These are phyloP conservation scores for Oryza australiensis DNA, from an alignment of 176 grass and related monocot genomes.

Conservation along the genomic window DNA sequence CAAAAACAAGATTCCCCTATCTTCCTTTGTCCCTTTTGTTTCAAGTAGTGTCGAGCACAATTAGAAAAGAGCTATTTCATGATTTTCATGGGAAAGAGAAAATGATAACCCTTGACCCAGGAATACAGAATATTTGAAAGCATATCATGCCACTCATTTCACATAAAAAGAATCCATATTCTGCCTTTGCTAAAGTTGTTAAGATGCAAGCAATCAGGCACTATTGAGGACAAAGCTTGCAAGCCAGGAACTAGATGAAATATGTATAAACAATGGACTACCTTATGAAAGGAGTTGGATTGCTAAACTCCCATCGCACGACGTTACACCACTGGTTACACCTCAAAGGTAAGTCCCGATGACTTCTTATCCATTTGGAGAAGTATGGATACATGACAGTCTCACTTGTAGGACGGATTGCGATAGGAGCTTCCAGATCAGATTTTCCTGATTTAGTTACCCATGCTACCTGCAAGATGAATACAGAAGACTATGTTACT, in stretches of 20 bases:
- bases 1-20: background rate
- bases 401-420: conserved; percentile 84
- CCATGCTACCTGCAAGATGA: conserved; percentile 60
- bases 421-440: conserved; percentile 80
- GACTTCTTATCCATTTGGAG: conserved; percentile 94
- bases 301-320: conserved; percentile 85
- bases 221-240: conserved; percentile 12
- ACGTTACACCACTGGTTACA: conserved; percentile 93
- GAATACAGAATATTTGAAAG: background rate
- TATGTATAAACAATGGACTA: conserved; percentile 18
- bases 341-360: conserved; percentile 76
- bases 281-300: conserved; percentile 87
- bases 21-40: background rate
- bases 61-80: background rate
- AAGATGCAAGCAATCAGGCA: background rate
- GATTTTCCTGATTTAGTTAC: conserved; percentile 81
- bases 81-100: background rate
- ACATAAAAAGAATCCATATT: background rate
- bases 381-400: conserved; percentile 96
- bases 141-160: background rate
- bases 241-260: background rate
- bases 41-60: background rate
- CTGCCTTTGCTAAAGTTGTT: conserved; percentile 9
- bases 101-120: background rate
- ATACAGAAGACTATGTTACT: conserved; percentile 19